Evolutionary conservation across 1,139 yeast genomes (phyloP), one percentile per base, ranked within the genome.

Genomic region (Geotrichum reessii): DNA sequence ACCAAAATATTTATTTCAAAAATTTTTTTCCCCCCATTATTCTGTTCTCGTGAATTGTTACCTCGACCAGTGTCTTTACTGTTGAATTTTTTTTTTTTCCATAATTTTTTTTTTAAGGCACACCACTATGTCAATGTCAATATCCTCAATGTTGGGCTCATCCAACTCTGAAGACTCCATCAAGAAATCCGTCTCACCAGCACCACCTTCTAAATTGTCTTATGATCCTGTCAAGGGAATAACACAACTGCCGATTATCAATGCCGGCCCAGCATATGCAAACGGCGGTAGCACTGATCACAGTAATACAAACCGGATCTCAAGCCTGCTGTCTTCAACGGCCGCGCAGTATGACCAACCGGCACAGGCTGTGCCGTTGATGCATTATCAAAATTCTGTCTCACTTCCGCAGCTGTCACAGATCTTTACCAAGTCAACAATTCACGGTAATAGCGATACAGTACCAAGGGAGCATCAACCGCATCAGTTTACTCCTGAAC

Each of bases 401-500:
- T 31, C 37, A 8, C 8, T 4, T 44, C 59, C 14, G 47, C 52
- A n/a, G n/a, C n/a, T 40, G 14, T 46, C 19, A 33, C 21, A 24
- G 31, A 33, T 24, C 14, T 47, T 22, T 19, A 17, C 53, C 47
- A 44, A 50, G 21, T 57, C 62, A 63, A 28, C 46, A 59, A 19
- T 54, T 42, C 21, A 52, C 47, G 14, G 33, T 44, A 31, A 57
- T 53, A 14, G 33, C 53, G 21, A 22, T 24, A 17, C 50, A 7
- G 24, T 21, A 48, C 50, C 47, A 24, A 22, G 19, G 19, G 19
- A 49, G 11, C 53, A 51, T 37, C 54, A 52, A 42, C 60, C 63
- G 44, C 66, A 68, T 11, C 72, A 71, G 17, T 55, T 64, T 17
- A 63, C 72, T 2, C 73, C 73, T 0, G 74, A 71, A 56, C 74